A percentile compares a stretch with the other conserved stretches of the same genome.
Conservation (phyloP, 129 eudicot genomes). For the Chrysanthemum lavandulifolium region DNA sequence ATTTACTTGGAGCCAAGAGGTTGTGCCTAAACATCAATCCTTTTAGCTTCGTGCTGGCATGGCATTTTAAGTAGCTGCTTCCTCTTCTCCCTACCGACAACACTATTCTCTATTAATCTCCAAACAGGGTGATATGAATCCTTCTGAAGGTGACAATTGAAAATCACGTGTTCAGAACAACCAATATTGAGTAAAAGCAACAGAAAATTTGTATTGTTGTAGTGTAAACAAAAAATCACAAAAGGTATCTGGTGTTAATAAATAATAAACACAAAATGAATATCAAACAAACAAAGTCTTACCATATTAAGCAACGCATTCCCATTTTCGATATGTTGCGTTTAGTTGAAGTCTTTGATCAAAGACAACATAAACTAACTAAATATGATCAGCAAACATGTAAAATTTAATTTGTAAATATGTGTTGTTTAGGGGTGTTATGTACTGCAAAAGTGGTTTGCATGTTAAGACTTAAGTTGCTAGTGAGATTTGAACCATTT, state of each 20-base stretch:
- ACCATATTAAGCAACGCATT: conserved; percentile 56
- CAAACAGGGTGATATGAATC: conserved; percentile 89
- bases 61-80: conserved; percentile 88
- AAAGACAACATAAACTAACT: background rate
- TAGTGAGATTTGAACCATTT: background rate
- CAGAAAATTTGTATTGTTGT: background rate
- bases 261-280: conserved; percentile 14
- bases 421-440: too few species aligned
- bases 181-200: conserved; percentile 5
- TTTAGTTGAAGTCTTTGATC: too few species aligned
- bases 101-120: conserved; percentile 79
- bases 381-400: too few species aligned
- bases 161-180: too few species aligned
- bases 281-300: conserved; percentile 22
- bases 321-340: conserved; percentile 52
- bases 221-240: conserved; percentile 8
- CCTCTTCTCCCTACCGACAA: conserved; percentile 76
- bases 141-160: background rate
- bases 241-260: background rate
- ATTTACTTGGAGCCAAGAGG: conserved; percentile 81
- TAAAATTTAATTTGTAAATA: too few species aligned
- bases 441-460: background rate
- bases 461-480: background rate
- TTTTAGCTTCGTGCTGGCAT: conserved; percentile 93
- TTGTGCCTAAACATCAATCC: conserved; percentile 99